Conservation (phyloP, 2,329 filamentous ascomycete species). For the Fusarium camptoceras region DNA sequence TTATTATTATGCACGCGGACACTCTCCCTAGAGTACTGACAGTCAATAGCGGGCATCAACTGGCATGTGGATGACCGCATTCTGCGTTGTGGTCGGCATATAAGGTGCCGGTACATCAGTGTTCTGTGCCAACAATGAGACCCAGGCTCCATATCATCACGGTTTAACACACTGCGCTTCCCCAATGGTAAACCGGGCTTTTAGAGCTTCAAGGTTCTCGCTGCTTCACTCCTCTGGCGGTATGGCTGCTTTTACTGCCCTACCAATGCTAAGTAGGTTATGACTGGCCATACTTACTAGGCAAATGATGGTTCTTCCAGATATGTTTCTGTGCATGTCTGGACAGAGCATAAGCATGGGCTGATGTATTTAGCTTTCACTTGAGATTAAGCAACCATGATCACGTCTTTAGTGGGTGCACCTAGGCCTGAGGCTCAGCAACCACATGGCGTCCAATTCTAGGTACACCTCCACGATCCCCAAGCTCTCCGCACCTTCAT, state of each 20-base stretch:
- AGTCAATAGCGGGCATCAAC: slow-evolving; percentile 26
- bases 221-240: too few species aligned
- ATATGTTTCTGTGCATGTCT: background rate
- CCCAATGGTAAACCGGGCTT: background rate
- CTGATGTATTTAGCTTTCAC: background rate
- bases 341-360: background rate
- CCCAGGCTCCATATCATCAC: background rate
- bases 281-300: background rate
- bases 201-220: background rate
- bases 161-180: background rate
- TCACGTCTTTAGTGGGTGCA: background rate
- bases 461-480: slow-evolving; percentile 24
- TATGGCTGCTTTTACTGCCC: background rate
- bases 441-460: slow-evolving; percentile 21
- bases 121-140: slow-evolving; percentile 1
- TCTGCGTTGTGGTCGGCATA: slow-evolving; percentile 29
- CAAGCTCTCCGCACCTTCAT: slow-evolving; percentile 35
- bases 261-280: background rate
- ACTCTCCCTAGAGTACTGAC: slow-evolving; percentile 7
- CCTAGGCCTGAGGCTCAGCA: slow-evolving; percentile 9
- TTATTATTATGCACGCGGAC: background rate
- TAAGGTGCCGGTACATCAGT: background rate
- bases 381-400: background rate
- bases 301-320: background rate
- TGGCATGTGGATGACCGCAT: slow-evolving; percentile 44